Base-by-base conservation (phyloP, 2,329 filamentous ascomycete species). In the Didymella glomerata region DNA sequence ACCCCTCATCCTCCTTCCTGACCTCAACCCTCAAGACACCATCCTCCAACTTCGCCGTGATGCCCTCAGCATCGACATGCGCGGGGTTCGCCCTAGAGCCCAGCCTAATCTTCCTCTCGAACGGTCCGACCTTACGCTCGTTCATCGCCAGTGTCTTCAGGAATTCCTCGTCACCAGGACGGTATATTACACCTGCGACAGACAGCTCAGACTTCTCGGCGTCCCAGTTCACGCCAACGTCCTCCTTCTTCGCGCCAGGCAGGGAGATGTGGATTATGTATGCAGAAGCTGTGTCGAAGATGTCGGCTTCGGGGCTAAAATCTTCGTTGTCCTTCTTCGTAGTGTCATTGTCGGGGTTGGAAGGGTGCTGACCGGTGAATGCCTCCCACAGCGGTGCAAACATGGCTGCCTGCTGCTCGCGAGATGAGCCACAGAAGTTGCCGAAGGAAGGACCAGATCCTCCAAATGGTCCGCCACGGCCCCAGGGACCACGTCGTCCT, bases 241-340 rank as follows among this genome's bases (percentile, higher is more conserved):
- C 90, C 68, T 91, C 85, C 77, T 93, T 93, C 78, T 88, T 88
- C 1, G 89, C 91, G 25, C 92, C 92, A 0, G 92, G 90, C 0
- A 96, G 83, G 1, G 90, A 88, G 47, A 87, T 72, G 75, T 95
- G 91, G 9, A 95, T 79, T 42, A 92, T 80, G 73, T 88, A 78
- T 14, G 86, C 78, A 30, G 80, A 77, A 7, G 86, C 77, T 5
- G 88, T 90, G 73, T 89, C 85, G 81, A 94, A 95, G 64, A 93
- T 79, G 73, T 96, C 92, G 54, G 88, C 81, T n/a, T 89, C 86
- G 0, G 90, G 89, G 5, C 77, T 76, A 75, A 91, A 90, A 57
- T 80, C 76, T 49, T 68, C 65, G 22, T 59, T 62, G 9, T 67
- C 67, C 16, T 64, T 64, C 25, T 63, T 56, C 2, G 41, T 54